Evolutionary conservation across 2,329 filamentous ascomycete species (phyloP).

Genomic region (Claviceps quebecensis): DNA sequence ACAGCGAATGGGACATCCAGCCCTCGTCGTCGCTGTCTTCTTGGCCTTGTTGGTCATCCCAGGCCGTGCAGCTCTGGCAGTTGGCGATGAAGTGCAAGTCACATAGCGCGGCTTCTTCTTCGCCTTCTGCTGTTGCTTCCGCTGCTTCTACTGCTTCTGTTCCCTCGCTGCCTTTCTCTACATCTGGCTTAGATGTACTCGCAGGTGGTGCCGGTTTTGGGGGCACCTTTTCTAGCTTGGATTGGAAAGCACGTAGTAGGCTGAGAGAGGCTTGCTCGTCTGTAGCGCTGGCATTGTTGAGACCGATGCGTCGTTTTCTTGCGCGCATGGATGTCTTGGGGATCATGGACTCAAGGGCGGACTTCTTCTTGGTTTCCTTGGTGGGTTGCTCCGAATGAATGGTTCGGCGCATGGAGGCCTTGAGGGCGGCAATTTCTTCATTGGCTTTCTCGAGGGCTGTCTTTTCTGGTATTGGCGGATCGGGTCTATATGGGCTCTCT

Average conservation of each 20-base stretch:
- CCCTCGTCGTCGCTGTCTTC: conserved; percentile 48
- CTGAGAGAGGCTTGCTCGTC: conserved; percentile 54
- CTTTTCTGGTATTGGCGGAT: conserved; percentile 22
- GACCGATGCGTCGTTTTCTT: conserved; percentile 52
- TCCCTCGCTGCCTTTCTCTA: conserved; percentile 9
- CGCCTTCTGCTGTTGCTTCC: conserved; percentile 14
- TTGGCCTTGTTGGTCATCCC: conserved; percentile 50
- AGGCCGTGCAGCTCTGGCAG: conserved; percentile 80
- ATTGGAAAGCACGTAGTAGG: conserved; percentile 65
- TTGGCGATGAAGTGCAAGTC: conserved; percentile 93
- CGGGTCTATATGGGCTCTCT: conserved; percentile 13
- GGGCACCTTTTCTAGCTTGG: conserved; percentile 50
- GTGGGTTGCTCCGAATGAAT: conserved; percentile 32
- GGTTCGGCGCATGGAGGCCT: conserved; percentile 66
- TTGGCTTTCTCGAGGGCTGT: conserved; percentile 55
- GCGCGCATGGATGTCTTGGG: conserved; percentile 56
- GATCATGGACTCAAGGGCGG: conserved; percentile 59
- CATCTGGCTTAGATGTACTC: conserved; percentile 23
- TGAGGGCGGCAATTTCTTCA: conserved; percentile 66
- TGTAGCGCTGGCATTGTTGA: conserved; percentile 32
- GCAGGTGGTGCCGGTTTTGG: conserved; percentile 25
- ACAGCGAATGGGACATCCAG: conserved; percentile 79
- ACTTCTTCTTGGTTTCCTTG: conserved; percentile 44
- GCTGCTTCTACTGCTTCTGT: conserved; percentile 1
- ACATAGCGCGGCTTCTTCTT: conserved; percentile 64